Percentiles rank a stretch among this genome's conserved stretches.
These are phyloP conservation scores for Fusarium floridanum DNA, from an alignment of 2,329 filamentous ascomycete species.

Conservation along the genomic window DNA sequence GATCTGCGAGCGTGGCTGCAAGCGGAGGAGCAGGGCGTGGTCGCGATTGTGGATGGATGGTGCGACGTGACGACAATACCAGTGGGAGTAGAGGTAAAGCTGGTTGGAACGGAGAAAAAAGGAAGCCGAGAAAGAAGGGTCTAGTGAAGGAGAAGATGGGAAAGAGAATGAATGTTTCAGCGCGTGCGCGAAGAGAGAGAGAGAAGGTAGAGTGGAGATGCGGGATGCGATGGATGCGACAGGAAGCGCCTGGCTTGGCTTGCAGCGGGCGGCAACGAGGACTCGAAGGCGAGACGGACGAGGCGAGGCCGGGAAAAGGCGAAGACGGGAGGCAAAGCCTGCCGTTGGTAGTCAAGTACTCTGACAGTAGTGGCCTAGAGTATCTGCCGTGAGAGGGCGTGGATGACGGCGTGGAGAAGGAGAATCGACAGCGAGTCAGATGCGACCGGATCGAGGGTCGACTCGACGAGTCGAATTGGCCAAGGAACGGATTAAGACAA, in stretches of 20 bases:
- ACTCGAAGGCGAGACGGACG: constrained; percentile 20
- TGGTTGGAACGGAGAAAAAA: constrained; percentile 4
- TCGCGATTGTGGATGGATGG: constrained; percentile 34
- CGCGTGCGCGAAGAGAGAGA: constrained; percentile 4
- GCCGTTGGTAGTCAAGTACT: constrained; percentile 35
- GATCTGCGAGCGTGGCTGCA: constrained; percentile 45
- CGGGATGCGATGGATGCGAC: constrained; percentile 12
- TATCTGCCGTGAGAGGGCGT: constrained; percentile 29
- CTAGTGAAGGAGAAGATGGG: background rate
- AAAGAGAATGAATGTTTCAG: constrained; percentile 1
- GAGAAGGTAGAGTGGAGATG: constrained; percentile 2
- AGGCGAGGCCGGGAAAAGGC: constrained; percentile 25
- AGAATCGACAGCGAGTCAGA: constrained; percentile 39
- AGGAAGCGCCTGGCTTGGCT: constrained; percentile 7
- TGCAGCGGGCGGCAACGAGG: constrained; percentile 10
- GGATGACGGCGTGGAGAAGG: constrained; percentile 33
- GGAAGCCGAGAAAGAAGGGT: background rate
- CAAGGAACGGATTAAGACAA: constrained; percentile 35
- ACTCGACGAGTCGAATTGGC: constrained; percentile 36
- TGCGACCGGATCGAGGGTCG: constrained; percentile 35
- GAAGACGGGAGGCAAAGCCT: constrained; percentile 35
- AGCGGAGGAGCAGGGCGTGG: constrained; percentile 36
- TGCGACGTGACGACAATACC: constrained; percentile 26
- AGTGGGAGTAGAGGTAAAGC: background rate
- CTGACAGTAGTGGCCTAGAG: constrained; percentile 10